Evolutionary conservation across 192 early-diverging fungal species (phyloP), one percentile per base, ranked within the genome.

Genomic region (Mortierella hygrophila): DNA sequence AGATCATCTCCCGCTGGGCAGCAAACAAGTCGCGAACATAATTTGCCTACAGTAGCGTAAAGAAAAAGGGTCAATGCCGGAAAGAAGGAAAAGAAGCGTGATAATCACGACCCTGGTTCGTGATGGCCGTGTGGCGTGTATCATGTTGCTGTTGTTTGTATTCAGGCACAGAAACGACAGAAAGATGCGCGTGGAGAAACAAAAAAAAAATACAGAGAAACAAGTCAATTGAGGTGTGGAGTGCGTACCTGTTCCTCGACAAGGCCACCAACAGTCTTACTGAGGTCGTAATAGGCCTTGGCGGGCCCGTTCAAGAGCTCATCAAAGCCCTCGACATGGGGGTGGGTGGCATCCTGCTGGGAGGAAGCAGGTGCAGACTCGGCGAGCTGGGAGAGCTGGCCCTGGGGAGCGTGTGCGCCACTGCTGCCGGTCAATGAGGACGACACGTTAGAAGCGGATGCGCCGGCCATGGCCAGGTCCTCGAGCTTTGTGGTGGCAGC

Each of bases 401-500:
- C 82, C 46, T 90, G 44, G 4, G 88, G 79, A 57, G 82, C 87
- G 60, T 82, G 52, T 3, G 88, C 82, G 21, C 82, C 83, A 38
- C 83, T 82, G 68, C 76, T 83, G 42, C 86, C 81, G 11, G 88
- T 74, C 38, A 90, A 72, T 10, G 84, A 87, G 38, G 83, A 78
- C 2, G 91, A 78, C 40, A 91, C 80, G 26, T 87, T 80, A 35
- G 89, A 84, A 60, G 84, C 84, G 71, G 93, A 91, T 54, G 89
- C 83, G 52, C 88, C 87, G 44, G 90, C 83, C 75, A 93, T 87
- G 21, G 97, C 93, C 47, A 98, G 80, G 87, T 96, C 95, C 77
- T 99, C 98, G 37, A 99, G 92, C 54, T 97, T 95, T 13, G 93
- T 89, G 20, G 98, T 98, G 72, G 97, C 98, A 32, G 94, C 92